A percentile compares a stretch with the other conserved stretches of the same genome.
phyloP scores from a whole-genome alignment of 495 filamentous ascomycete species.

The Durotheca rogersii region DNA sequence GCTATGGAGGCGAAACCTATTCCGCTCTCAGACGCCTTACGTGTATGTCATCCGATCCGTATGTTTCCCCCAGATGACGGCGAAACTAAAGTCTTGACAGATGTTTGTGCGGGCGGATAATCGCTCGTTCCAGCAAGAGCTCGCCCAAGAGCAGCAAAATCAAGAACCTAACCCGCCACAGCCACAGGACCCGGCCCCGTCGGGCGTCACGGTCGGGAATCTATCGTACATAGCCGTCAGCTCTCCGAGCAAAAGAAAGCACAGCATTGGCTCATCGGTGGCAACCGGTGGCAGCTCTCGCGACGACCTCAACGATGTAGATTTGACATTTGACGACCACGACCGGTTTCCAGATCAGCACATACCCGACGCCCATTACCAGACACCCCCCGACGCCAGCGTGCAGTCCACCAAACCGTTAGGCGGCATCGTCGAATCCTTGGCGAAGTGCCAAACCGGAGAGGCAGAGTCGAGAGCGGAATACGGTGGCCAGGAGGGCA shows the following conservation, averaged over 20 bases:
- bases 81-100: constrained; percentile 14
- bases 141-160: constrained; percentile 27
- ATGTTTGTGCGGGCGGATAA: constrained; percentile 49
- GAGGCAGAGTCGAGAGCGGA: not conserved
- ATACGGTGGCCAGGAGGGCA: constrained; percentile 6
- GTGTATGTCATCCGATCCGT: constrained; percentile 18
- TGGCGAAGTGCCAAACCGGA: constrained; percentile 7
- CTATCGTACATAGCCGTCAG: constrained; percentile 10
- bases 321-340: constrained; percentile 29
- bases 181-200: not conserved
- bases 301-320: constrained; percentile 22
- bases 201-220: constrained; percentile 16
- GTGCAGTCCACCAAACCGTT: constrained; percentile 8
- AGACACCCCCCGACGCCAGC: constrained; percentile 11
- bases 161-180: not conserved
- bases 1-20: constrained; percentile 37
- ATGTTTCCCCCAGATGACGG: not conserved
- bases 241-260: constrained; percentile 16
- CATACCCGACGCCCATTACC: constrained; percentile 22
- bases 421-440: constrained; percentile 12
- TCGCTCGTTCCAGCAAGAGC: constrained; percentile 45
- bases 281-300: constrained; percentile 32
- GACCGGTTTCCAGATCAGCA: constrained; percentile 25
- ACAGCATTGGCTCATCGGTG: constrained; percentile 30
- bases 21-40: constrained; percentile 42